Conservation (phyloP, 2,329 filamentous ascomycete genomes). For the Penicillium olsonii region DNA sequence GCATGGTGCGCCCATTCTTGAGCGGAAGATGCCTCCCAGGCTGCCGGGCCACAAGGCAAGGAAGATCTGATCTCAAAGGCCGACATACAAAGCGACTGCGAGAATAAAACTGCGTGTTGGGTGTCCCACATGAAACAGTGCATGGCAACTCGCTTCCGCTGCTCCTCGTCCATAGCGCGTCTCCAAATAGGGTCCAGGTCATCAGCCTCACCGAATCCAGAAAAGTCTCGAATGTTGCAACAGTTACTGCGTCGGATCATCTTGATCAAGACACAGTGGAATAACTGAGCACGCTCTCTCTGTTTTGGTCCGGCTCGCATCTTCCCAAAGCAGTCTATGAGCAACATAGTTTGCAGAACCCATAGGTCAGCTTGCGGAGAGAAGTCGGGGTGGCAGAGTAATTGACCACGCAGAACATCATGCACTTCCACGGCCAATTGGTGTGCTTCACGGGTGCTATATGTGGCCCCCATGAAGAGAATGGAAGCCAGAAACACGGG, state of each 20-base stretch:
- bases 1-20: conserved; percentile 52
- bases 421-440: conserved; percentile 64
- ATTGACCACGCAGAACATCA: conserved; percentile 59
- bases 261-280: conserved; percentile 58
- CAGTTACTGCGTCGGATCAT: conserved; percentile 56
- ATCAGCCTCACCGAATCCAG: conserved; percentile 35
- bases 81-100: conserved; percentile 67
- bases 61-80: conserved; percentile 62
- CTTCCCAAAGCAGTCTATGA: conserved; percentile 67
- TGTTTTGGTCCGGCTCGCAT: conserved; percentile 63
- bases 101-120: conserved; percentile 65
- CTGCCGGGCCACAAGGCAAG: conserved; percentile 55
- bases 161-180: conserved; percentile 57
- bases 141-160: conserved; percentile 61
- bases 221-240: conserved; percentile 47
- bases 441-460: conserved; percentile 60
- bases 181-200: conserved; percentile 53
- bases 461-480: conserved; percentile 63
- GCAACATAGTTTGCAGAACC: conserved; percentile 62
- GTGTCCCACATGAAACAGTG: conserved; percentile 69
- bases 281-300: conserved; percentile 64
- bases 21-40: conserved; percentile 61
- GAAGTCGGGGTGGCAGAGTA: conserved; percentile 61
- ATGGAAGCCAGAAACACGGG: conserved; percentile 57
- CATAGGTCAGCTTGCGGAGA: conserved; percentile 61